Evolutionary conservation across 2,329 filamentous ascomycete genomes (phyloP).

Genomic region (Aspergillus niger): DNA sequence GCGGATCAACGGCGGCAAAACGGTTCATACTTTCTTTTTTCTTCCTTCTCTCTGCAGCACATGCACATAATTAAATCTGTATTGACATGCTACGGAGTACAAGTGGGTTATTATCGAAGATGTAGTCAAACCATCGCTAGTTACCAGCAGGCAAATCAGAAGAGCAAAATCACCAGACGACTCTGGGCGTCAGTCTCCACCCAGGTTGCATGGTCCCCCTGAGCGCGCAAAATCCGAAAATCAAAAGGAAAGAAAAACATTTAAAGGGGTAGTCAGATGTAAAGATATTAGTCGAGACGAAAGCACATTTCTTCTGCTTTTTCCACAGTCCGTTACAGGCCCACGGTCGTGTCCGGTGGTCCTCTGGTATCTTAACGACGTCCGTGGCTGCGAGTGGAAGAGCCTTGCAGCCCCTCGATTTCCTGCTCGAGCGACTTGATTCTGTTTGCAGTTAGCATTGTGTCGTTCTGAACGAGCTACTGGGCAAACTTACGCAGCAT

Average conservation of each 20-base stretch:
- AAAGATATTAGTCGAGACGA: constrained; percentile 35
- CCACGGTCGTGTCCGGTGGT: constrained; percentile 20
- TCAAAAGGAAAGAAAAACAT: constrained; percentile 19
- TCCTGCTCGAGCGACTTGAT: constrained; percentile 71
- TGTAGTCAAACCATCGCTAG: constrained; percentile 45
- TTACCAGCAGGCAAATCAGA: constrained; percentile 41
- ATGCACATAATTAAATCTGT: constrained; percentile 37
- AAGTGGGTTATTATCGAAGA: constrained; percentile 47
- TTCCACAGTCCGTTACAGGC: constrained; percentile 22
- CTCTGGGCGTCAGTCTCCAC: constrained; percentile 10
- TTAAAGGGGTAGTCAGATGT: constrained; percentile 40
- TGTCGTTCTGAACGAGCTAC: not conserved
- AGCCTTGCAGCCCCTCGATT: constrained; percentile 90
- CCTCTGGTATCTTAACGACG: constrained; percentile 66
- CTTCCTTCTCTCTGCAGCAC: not conserved
- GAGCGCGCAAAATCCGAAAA: constrained; percentile 34
- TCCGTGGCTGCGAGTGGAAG: constrained; percentile 84
- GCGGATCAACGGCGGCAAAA: not conserved
- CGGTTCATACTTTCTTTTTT: not conserved
- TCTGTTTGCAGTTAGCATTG: constrained; percentile 37
- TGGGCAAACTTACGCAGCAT: constrained; percentile 64
- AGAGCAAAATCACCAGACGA: constrained; percentile 35
- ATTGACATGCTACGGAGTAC: constrained; percentile 44
- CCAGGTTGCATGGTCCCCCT: constrained; percentile 33
- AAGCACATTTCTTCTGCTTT: constrained; percentile 29